phyloP scores from a whole-genome alignment of 495 filamentous ascomycete genomes.

The Aspergillus ostianus region DNA sequence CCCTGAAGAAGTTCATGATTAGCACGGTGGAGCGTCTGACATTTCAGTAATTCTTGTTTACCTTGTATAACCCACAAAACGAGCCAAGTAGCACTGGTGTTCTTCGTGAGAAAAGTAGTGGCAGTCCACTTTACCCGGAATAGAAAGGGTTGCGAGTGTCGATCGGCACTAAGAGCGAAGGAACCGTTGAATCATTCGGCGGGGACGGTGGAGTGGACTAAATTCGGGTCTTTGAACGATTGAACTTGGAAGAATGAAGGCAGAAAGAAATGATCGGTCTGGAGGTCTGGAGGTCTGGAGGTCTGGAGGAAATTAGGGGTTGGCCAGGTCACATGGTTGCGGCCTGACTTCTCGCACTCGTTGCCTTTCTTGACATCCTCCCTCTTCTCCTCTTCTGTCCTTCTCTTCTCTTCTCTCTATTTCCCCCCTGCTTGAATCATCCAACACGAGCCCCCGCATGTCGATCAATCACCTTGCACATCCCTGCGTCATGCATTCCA shows the following conservation, averaged over 20 bases:
- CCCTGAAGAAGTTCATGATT: neutral
- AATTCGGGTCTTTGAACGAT: neutral
- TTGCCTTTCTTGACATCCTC: neutral
- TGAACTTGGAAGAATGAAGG: no score
- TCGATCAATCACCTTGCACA: no score
- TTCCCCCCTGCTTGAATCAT: no score
- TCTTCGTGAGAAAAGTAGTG: neutral
- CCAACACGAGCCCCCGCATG: no score
- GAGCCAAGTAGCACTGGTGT: no score
- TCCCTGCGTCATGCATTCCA: neutral
- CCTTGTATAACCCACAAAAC: no score
- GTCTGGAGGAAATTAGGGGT: no score
- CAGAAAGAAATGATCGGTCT: no score
- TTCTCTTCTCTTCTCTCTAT: neutral
- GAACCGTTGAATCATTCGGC: neutral
- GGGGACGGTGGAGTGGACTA: neutral
- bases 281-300: no score
- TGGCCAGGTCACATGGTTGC: neutral
- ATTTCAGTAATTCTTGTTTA: neutral
- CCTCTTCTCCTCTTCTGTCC: neutral
- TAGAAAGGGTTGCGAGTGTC: conserved; percentile 16
- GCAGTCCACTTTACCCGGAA: conserved; percentile 2
- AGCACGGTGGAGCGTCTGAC: neutral
- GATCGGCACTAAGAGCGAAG: conserved; percentile 2
- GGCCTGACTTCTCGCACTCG: neutral